Evolutionary conservation across 306 rosid genomes (phyloP).

Genomic region (Carpinus fangiana): DNA sequence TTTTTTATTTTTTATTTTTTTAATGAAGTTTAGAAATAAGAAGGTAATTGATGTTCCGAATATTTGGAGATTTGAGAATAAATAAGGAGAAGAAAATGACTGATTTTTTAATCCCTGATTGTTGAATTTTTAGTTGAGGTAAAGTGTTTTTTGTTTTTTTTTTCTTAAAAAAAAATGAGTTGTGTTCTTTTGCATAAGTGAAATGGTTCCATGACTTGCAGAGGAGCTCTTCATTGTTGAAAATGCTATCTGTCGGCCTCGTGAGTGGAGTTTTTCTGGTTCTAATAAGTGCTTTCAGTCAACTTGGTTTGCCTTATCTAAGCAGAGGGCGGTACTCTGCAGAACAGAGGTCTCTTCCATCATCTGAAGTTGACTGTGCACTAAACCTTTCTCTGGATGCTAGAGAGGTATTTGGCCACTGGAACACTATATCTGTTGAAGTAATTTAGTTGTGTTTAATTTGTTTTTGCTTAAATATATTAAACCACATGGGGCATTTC

Average conservation of each 20-base stretch:
- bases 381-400: constrained; percentile 42
- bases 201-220: constrained; percentile 33
- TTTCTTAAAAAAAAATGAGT: neutral
- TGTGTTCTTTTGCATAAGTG: constrained; percentile 2
- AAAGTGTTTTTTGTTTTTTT: neutral
- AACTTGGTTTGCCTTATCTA: constrained; percentile 48
- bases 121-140: constrained; percentile 9
- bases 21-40: constrained; percentile 12
- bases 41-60: neutral
- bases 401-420: constrained; percentile 45
- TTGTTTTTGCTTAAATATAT: neutral
- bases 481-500: neutral
- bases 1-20: neutral
- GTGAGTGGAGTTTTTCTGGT: constrained; percentile 74
- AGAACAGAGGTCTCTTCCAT: constrained; percentile 41
- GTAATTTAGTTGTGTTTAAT: neutral
- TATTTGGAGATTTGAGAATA: neutral
- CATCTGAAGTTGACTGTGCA: constrained; percentile 51
- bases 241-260: constrained; percentile 53
- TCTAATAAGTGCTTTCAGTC: constrained; percentile 63
- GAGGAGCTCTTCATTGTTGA: constrained; percentile 53
- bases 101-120: neutral
- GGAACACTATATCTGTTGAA: neutral
- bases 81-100: neutral
- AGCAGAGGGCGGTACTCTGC: constrained; percentile 39